phyloP scores from a whole-genome alignment of 441 rosid species.

The Euphorbia celastroides region DNA sequence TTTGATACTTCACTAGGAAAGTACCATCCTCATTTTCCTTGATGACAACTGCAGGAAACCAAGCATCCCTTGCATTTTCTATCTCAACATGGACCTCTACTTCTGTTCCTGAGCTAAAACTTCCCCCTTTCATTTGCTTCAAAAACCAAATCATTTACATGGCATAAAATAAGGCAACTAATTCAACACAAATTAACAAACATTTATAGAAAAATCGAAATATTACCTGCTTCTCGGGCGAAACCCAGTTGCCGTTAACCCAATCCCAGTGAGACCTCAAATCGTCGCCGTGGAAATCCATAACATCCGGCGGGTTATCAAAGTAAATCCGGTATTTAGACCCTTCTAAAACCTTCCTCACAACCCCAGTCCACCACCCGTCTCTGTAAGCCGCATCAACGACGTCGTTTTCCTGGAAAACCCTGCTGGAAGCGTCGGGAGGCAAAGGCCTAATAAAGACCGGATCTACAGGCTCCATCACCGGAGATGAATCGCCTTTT shows the following conservation, averaged over 20 bases:
- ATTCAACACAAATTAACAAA: too few species aligned
- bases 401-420: conserved; percentile 38
- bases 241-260: conserved; percentile 53
- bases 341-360: conserved; percentile 44
- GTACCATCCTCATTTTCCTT: conserved; percentile 37
- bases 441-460: conserved; percentile 50
- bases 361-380: conserved; percentile 88
- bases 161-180: conserved; percentile 5
- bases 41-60: conserved; percentile 53
- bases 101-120: conserved; percentile 44
- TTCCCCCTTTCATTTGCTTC: conserved; percentile 40
- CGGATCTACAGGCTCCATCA: conserved; percentile 35
- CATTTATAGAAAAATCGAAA: too few species aligned
- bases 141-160: conserved; percentile 28
- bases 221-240: conserved; percentile 16
- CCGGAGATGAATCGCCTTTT: conserved; percentile 36
- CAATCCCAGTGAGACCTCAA: conserved; percentile 62
- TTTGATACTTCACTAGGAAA: conserved; percentile 38
- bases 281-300: conserved; percentile 35
- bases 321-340: conserved; percentile 52
- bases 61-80: conserved; percentile 24
- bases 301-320: conserved; percentile 43
- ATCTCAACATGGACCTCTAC: conserved; percentile 42
- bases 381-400: conserved; percentile 64
- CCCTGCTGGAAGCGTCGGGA: conserved; percentile 31